A percentile compares a stretch with the other conserved stretches of the same genome.
phyloP scores from a whole-genome alignment of 768 basidiomycete genomes.

The Austroboletus festivus region DNA sequence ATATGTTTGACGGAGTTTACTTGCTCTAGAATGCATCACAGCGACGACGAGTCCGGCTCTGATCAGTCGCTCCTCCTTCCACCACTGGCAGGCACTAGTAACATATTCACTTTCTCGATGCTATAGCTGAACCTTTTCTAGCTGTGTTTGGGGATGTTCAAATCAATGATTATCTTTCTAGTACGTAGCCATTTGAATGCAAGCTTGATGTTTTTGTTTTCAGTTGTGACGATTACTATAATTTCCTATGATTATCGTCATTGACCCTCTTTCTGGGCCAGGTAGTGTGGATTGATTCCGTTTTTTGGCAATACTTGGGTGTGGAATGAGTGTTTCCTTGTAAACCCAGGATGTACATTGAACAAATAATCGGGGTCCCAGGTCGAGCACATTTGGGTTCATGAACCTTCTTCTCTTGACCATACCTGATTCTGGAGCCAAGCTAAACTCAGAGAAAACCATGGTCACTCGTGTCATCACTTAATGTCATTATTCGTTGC shows the following conservation, averaged over 20 bases:
- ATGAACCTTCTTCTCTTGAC: neutral
- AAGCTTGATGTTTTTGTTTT: too few relatives aligned
- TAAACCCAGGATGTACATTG: neutral
- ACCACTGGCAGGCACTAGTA: too few relatives aligned
- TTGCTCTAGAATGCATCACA: too few relatives aligned
- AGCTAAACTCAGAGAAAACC: slow-evolving; percentile 2
- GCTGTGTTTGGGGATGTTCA: too few relatives aligned
- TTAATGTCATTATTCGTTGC: slow-evolving; percentile 7
- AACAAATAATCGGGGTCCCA: neutral
- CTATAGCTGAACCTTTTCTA: too few relatives aligned
- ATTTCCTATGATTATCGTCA: slow-evolving; percentile 8
- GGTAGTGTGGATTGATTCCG: neutral
- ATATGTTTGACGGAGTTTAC: too few relatives aligned
- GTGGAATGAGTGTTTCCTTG: slow-evolving; percentile 1
- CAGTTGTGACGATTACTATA: neutral
- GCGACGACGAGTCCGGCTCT: too few relatives aligned
- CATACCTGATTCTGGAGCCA: neutral
- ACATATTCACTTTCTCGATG: too few relatives aligned
- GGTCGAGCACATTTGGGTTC: slow-evolving; percentile 7
- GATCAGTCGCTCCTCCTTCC: too few relatives aligned
- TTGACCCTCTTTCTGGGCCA: neutral
- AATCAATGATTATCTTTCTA: too few relatives aligned
- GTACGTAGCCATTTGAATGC: too few relatives aligned
- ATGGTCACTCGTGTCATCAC: slow-evolving; percentile 7
- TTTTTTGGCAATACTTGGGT: neutral